Evolutionary conservation across 176 grass and related monocot species (phyloP).

Genomic region (Eragrostis nindensis): DNA sequence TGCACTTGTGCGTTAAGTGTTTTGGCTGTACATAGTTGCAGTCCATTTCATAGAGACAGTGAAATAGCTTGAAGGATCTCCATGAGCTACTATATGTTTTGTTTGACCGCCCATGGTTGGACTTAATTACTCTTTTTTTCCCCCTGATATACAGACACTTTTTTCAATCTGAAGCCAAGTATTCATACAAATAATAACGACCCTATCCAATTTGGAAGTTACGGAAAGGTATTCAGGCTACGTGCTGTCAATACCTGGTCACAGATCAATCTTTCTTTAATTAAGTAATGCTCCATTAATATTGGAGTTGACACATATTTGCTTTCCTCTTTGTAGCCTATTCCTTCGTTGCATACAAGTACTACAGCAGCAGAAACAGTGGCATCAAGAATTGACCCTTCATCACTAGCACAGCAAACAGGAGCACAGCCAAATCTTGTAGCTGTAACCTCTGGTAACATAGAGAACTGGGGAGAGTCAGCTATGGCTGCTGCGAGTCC

Average conservation of each 20-base stretch:
- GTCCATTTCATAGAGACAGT: background rate
- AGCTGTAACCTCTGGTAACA: slow-evolving; percentile 54
- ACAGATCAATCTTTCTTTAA: background rate
- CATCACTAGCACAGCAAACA: slow-evolving; percentile 40
- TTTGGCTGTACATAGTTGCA: slow-evolving; percentile 23
- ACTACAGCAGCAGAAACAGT: slow-evolving; percentile 29
- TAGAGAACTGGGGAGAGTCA: slow-evolving; percentile 75
- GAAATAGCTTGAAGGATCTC: background rate
- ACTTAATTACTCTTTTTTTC: slow-evolving; percentile 17
- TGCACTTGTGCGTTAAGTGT: background rate
- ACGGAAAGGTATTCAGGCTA: slow-evolving; percentile 58
- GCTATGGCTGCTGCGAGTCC: slow-evolving; percentile 73
- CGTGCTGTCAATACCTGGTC: background rate
- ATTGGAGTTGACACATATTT: slow-evolving; percentile 21
- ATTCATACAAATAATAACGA: slow-evolving; percentile 47
- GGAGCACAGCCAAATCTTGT: slow-evolving; percentile 54
- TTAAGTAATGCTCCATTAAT: slow-evolving; percentile 12
- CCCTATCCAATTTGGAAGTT: slow-evolving; percentile 59
- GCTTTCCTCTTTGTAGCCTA: slow-evolving; percentile 43
- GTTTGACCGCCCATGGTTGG: slow-evolving; percentile 4
- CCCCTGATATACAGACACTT: slow-evolving; percentile 55
- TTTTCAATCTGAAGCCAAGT: slow-evolving; percentile 68
- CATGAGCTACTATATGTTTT: slow-evolving; percentile 14
- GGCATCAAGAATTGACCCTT: too few relatives aligned
- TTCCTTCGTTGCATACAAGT: slow-evolving; percentile 40